Base-by-base conservation (phyloP, 495 filamentous ascomycete species). In the Thermothielavioides terrestris region DNA sequence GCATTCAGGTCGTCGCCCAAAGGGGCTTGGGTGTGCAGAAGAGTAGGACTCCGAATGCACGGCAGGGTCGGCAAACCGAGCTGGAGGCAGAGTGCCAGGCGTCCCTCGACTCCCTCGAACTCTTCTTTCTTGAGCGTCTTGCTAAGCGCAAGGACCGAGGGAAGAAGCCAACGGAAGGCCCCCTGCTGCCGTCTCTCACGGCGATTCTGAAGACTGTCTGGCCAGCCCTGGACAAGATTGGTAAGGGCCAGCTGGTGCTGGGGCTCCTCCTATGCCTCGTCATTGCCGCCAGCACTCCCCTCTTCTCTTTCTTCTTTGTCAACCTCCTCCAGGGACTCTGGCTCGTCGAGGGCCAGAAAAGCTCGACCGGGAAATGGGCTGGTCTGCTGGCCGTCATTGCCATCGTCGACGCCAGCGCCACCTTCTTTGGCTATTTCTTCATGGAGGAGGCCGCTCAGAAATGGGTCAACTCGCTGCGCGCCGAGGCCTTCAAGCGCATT, bases 231-330 rank as follows among this genome's bases (percentile, higher is more conserved):
- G 68, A 70, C 5, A 48, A 46, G 32, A 65, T 46, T 2, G 70
- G 81, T 22, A 79, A 77, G 5, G 3, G 77, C 0, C 62, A 80
- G 34, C 68, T 95, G 0, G 23, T 85, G 3, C 40, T 78, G 2
- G 89, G 85, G 0, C 70, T 88, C 26, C 27, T 76, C 2, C 70
- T 76, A 27, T 78, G 85, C 4, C 56, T 85, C 6, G 55, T 82
- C 1, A 82, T 88, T 46, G 83, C 85, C 8, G 77, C 74, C 26
- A 74, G 79, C 35, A 90, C 83, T 0, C 90, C 92, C 0, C 63
- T 80, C 0, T 96, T 95, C 63, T 85, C 86, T 0, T 87, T 76
- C 52, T 70, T 86, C 27, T 84, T 98, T 31, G 77, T 89, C 2
- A 76, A 84, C 46, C 76, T 98, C 0, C 72, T 95, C 2, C 63